phyloP scores from a whole-genome alignment of 1,284 basidiomycete genomes.

The Papiliotrema nemorosa region DNA sequence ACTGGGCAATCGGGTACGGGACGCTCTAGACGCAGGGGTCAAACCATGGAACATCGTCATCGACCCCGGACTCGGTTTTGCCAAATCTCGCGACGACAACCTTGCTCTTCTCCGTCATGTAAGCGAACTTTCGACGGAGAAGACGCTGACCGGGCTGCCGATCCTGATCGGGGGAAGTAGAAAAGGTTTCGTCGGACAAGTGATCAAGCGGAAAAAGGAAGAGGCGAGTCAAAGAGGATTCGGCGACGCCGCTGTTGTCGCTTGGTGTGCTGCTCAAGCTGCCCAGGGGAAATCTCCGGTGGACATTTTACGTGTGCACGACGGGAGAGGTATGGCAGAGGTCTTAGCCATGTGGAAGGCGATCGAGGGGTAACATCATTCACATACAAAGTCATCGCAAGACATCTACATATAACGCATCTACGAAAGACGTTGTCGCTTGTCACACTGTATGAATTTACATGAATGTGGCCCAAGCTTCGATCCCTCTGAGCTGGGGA shows the following conservation, averaged over 20 bases:
- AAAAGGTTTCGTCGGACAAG: slow-evolving; percentile 74
- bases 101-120: slow-evolving; percentile 63
- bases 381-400: no score
- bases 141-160: slow-evolving; percentile 54
- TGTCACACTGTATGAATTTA: no score
- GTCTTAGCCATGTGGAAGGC: slow-evolving; percentile 57
- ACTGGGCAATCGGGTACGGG: slow-evolving; percentile 65
- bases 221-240: slow-evolving; percentile 65
- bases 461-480: no score
- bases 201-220: slow-evolving; percentile 51
- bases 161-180: slow-evolving; percentile 73
- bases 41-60: slow-evolving; percentile 85
- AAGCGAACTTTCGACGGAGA: slow-evolving; percentile 6
- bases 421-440: no score
- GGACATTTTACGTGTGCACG: slow-evolving; percentile 78
- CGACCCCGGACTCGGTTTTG: slow-evolving; percentile 94
- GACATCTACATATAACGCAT: no score
- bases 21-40: slow-evolving; percentile 72
- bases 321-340: slow-evolving; percentile 66
- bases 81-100: slow-evolving; percentile 78
- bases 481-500: no score
- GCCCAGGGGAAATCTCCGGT: slow-evolving; percentile 56
- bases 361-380: slow-evolving; percentile 36
- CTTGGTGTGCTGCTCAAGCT: slow-evolving; percentile 62
- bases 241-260: slow-evolving; percentile 77